Evolutionary conservation across 176 grass and related monocot genomes (phyloP).

Genomic region (Chloris gayana): DNA sequence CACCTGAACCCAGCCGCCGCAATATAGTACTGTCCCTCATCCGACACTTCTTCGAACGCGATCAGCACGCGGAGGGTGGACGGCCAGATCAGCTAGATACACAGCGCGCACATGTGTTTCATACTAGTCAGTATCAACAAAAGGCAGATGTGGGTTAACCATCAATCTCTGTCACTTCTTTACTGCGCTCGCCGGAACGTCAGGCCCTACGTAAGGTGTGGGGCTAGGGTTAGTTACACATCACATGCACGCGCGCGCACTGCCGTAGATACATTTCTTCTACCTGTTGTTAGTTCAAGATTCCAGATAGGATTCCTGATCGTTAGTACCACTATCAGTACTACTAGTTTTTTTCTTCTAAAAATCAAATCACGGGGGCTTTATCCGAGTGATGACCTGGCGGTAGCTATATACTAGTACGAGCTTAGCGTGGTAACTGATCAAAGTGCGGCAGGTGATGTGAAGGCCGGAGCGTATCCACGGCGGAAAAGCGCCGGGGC

Average conservation of each 20-base stretch:
- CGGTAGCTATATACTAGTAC: not conserved
- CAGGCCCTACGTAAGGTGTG: not conserved
- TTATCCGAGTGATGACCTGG: slow-evolving; percentile 14
- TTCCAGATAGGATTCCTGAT: slow-evolving; percentile 2
- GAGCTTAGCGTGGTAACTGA: not conserved
- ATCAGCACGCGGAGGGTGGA: not conserved
- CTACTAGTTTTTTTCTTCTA: not conserved
- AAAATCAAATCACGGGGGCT: not conserved
- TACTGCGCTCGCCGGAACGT: not conserved
- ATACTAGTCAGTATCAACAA: not conserved
- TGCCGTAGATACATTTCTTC: not conserved
- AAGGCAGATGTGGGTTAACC: not conserved
- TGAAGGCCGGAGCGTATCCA: not conserved
- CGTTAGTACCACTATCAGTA: not conserved
- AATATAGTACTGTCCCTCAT: not conserved
- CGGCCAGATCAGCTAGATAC: not conserved
- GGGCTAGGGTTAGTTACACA: not conserved
- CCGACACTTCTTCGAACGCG: not conserved
- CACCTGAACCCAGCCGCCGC: not conserved
- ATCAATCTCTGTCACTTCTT: no score
- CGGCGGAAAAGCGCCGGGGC: not conserved
- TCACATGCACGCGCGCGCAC: slow-evolving; percentile 1
- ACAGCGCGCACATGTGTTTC: not conserved
- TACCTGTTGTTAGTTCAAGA: not conserved
- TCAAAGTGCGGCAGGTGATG: not conserved